A percentile compares a stretch with the other conserved stretches of the same genome.
These are phyloP conservation scores for Trichoderma citrinoviride DNA, from an alignment of 2,329 filamentous ascomycete species.

Conservation along the genomic window DNA sequence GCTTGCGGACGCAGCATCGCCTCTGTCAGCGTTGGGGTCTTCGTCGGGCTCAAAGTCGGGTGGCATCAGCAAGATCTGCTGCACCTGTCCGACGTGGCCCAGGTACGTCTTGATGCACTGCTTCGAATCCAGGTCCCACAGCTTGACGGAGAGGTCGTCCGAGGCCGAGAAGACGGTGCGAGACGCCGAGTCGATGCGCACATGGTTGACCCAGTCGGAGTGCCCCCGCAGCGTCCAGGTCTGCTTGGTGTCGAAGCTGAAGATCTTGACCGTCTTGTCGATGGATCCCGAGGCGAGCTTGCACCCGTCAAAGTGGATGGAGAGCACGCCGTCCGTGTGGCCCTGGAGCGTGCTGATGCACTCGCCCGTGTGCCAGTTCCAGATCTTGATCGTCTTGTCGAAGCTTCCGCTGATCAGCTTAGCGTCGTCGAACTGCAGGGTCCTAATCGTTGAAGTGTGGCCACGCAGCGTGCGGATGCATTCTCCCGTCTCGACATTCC, in stretches of 20 bases:
- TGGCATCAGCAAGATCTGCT: conserved; percentile 83
- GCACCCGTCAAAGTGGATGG: conserved; percentile 80
- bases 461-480: conserved; percentile 81
- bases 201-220: conserved; percentile 94
- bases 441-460: conserved; percentile 79
- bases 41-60: conserved; percentile 88
- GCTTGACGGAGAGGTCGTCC: conserved; percentile 84
- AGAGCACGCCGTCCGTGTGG: conserved; percentile 80
- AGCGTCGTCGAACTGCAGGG: conserved; percentile 87
- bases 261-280: conserved; percentile 86
- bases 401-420: conserved; percentile 89
- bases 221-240: conserved; percentile 80
- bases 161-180: conserved; percentile 89
- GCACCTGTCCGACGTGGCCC: conserved; percentile 92
- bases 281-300: conserved; percentile 85
- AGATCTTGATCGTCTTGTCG: conserved; percentile 84
- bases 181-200: conserved; percentile 77
- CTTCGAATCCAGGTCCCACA: conserved; percentile 90
- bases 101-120: conserved; percentile 74
- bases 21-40: conserved; percentile 44
- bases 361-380: conserved; percentile 93
- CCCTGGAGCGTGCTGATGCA: conserved; percentile 77
- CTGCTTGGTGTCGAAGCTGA: conserved; percentile 83
- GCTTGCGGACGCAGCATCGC: conserved; percentile 53
- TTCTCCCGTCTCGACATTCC: conserved; percentile 86